Evolutionary conservation across 176 grass and related monocot species (phyloP), one percentile per base, ranked within the genome.

Genomic region (Chloris gayana): DNA sequence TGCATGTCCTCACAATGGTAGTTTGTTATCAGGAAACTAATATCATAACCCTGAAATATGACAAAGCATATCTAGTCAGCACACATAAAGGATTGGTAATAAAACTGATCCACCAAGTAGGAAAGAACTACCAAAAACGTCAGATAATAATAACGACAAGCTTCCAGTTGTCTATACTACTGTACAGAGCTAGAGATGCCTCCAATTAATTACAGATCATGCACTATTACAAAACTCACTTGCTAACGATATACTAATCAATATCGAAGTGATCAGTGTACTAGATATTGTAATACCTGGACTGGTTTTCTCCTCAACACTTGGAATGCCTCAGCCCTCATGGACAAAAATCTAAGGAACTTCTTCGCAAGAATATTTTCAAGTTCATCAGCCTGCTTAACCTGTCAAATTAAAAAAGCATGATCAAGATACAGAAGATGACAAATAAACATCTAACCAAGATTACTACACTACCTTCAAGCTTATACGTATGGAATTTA

Each of bases 351-450:
- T 62, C 95, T 80, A 74, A 98, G 95, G 6, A 98, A 94, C 45
- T 98, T 98, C 70, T 98, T 98, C 34, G 95, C 89, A 70, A 98
- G 95, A 74, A 98, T 98, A 63, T 98, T 98, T 80, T 98, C 95
- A n/a, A 98, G 86, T 68, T 98, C 95, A 89, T 98, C 95, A 59
- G 92, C 83, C 80, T 98, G 95, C 67, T 98, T 98, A 69, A 94
- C 95, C 95, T 98, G 81, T 33, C 86, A 67, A 24, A 62, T 61
- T 44, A 44, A 44, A 66, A 17, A 90, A 75, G 9, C 22, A 76
- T 22, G 47, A 50, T 50, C 3, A 50, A 50, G 47, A 50, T 50
- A 57, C 9, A 24, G 22, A 57, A 22, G 21, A 24, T 24, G 50
- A 39, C 50, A 76, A 2, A 67, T 51, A 56, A 83, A 69, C 0